Evolutionary conservation across 345 rosid species (phyloP).

Genomic region (Mallotus nudiflorus): DNA sequence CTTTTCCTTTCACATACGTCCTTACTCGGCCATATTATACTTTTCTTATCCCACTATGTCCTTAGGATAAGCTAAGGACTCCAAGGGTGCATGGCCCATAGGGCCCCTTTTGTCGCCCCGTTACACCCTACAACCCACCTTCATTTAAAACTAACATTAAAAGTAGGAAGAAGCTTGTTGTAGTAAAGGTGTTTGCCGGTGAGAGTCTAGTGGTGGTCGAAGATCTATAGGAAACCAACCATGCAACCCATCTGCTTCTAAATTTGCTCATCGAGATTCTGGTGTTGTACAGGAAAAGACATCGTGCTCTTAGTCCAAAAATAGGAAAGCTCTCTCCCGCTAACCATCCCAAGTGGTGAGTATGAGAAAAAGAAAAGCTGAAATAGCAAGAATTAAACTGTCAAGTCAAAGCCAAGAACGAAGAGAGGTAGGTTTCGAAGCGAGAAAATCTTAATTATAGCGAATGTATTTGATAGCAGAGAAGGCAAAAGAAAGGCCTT

Average conservation of each 20-base stretch:
- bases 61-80: no score
- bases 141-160: slow-evolving; percentile 32
- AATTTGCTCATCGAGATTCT: slow-evolving; percentile 56
- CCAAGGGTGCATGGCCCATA: no score
- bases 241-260: slow-evolving; percentile 91
- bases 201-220: slow-evolving; percentile 75
- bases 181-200: slow-evolving; percentile 61
- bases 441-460: slow-evolving; percentile 55
- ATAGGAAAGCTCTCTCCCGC: neutral
- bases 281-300: neutral
- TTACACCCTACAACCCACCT: no score
- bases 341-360: slow-evolving; percentile 45
- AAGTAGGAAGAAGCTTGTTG: slow-evolving; percentile 60
- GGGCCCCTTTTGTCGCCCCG: no score
- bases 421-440: slow-evolving; percentile 58
- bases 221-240: slow-evolving; percentile 94
- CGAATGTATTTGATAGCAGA: slow-evolving; percentile 80
- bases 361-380: slow-evolving; percentile 55
- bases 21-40: no score
- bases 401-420: slow-evolving; percentile 82
- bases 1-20: no score
- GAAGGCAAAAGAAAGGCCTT: slow-evolving; percentile 87
- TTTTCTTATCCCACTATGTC: no score
- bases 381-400: slow-evolving; percentile 61
- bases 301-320: slow-evolving; percentile 1